A percentile compares a stretch with the other conserved stretches of the same genome.
Evolutionary conservation across 371 early-diverging fungal species (phyloP).

Genomic region (Lichtheimia corymbifera): DNA sequence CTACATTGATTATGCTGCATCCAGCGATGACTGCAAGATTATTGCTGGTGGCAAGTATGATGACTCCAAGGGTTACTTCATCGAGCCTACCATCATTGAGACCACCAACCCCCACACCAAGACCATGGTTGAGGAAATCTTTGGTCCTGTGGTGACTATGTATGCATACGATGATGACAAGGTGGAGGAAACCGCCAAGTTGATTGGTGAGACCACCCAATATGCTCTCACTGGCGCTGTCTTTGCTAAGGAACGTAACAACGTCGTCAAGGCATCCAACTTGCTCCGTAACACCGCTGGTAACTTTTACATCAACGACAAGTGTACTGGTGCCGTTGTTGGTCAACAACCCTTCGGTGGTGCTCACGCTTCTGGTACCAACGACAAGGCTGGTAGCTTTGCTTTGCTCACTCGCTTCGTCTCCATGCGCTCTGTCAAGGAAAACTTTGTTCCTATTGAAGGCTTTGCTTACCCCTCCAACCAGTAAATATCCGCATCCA

Average conservation of each 20-base stretch:
- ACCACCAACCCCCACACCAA: constrained; percentile 84
- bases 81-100: constrained; percentile 90
- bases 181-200: constrained; percentile 71
- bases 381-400: constrained; percentile 93
- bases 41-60: constrained; percentile 84
- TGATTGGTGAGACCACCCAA: constrained; percentile 78
- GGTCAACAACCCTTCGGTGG: constrained; percentile 86
- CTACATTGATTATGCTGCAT: constrained; percentile 80
- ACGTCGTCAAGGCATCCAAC: constrained; percentile 74
- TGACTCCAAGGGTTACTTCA: constrained; percentile 87
- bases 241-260: constrained; percentile 89
- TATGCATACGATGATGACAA: constrained; percentile 89
- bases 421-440: constrained; percentile 95
- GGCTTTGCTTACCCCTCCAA: constrained; percentile 87
- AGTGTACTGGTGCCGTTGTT: constrained; percentile 97
- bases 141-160: constrained; percentile 95
- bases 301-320: constrained; percentile 99
- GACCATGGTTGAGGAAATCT: constrained; percentile 94
- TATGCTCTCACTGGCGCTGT: constrained; percentile 92
- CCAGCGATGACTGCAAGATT: constrained; percentile 66
- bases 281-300: constrained; percentile 90
- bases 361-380: constrained; percentile 62
- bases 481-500: constrained; percentile 7
- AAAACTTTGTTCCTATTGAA: constrained; percentile 86
- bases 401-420: constrained; percentile 77